Evolutionary conservation across 345 rosid species (phyloP).

Genomic region (Rhizophora mangle): DNA sequence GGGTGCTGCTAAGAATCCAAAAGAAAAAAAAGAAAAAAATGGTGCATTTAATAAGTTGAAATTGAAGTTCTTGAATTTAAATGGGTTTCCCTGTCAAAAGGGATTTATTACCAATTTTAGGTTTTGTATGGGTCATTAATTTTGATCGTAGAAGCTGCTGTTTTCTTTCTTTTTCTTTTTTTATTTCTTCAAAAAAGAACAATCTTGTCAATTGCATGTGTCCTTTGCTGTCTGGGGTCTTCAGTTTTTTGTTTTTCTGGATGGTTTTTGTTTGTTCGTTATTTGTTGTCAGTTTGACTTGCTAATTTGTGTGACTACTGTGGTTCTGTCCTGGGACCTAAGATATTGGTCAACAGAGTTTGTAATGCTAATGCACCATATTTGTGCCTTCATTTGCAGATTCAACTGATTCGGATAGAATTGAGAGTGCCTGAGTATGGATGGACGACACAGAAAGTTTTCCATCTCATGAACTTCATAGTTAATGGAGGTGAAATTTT

Average conservation of each 20-base stretch:
- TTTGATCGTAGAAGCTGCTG: neutral
- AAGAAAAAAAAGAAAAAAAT: no score
- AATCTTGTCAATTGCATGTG: neutral
- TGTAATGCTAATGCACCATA: neutral
- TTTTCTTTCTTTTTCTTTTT: neutral
- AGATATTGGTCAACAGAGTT: constrained; percentile 1
- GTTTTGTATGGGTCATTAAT: neutral
- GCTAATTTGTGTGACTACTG: neutral
- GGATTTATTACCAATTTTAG: no score
- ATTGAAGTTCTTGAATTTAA: no score
- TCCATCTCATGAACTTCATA: constrained; percentile 94
- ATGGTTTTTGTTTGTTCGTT: neutral
- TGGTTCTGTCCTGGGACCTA: neutral
- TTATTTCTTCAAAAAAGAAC: no score
- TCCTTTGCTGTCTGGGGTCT: neutral
- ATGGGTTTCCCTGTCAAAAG: no score
- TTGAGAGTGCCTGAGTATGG: constrained; percentile 98
- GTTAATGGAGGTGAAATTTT: constrained; percentile 85
- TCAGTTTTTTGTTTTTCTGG: neutral
- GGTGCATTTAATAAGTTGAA: no score
- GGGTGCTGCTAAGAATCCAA: no score
- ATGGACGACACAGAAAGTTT: constrained; percentile 98
- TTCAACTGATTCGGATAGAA: constrained; percentile 83
- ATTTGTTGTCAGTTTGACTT: neutral
- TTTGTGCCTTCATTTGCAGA: constrained; percentile 38